Evolutionary conservation across 2,329 filamentous ascomycete species (phyloP), one percentile per base, ranked within the genome.

Genomic region (Pseudogymnoascus destructans): DNA sequence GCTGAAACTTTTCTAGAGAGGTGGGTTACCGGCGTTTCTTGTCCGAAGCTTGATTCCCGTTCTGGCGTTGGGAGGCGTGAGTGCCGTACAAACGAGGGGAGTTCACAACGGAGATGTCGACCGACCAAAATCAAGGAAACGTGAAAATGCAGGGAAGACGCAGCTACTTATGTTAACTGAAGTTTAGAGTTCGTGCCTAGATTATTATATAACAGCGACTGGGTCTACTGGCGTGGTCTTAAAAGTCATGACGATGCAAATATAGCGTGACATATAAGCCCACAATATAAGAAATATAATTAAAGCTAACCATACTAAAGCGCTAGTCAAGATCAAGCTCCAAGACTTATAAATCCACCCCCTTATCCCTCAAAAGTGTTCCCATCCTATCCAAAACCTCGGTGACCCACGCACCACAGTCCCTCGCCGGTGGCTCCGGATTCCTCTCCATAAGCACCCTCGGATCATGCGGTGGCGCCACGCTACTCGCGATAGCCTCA

Each of bases 331-430:
- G 1, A 17, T 6, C n/a, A 27, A 17, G 3, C 46, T 25, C 13
- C 7, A 30, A 30, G 30, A 30, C 9, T 30, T 15, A 52, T 52
- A 52, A 52, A 2, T 17, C 25, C 46, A 17, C 46, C 46, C 9
- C 15, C 23, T 30, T 30, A 17, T 52, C 46, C 4, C 23, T 9
- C 5, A 52, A 30, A 13, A 30, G 23, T 10, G 9, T 9, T 6
- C 9, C 27, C 46, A 15, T 15, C 25, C 10, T 1, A 17, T 52
- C 46, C 46, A 52, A 52, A 19, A 52, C 70, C 74, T 27, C 70
- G 67, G 66, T 85, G 81, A 57, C 23, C 46, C 46, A 30, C n/a
- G 9, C 17, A 15, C 46, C 46, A 17, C 46, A 52, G 4, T 52
- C 46, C 25, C 46, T 52, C n/a, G 25, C 46, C 1, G 46, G 46